Conservation (phyloP, 805 yeast genomes). For the Nakazawaea wyomingensis region DNA sequence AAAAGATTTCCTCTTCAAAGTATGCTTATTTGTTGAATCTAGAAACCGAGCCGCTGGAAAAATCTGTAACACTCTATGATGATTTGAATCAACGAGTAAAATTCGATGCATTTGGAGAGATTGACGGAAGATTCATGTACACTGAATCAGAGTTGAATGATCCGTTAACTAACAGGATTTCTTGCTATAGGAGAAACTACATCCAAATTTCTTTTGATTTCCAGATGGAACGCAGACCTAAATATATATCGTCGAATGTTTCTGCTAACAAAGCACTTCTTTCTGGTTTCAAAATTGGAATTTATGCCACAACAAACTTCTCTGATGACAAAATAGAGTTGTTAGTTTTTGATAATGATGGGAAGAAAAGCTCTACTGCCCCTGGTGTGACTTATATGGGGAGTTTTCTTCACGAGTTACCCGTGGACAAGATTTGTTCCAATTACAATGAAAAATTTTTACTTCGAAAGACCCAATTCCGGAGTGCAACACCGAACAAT, state of each 20-base stretch:
- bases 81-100: slow-evolving; percentile 24
- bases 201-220: slow-evolving; percentile 27
- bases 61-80: slow-evolving; percentile 22
- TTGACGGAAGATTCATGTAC: slow-evolving; percentile 35
- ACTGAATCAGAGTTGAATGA: slow-evolving; percentile 29
- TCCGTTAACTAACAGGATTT: slow-evolving; percentile 32
- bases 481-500: slow-evolving; percentile 48
- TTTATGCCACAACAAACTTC: slow-evolving; percentile 31
- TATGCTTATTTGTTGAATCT: slow-evolving; percentile 7
- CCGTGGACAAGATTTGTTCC: slow-evolving; percentile 19
- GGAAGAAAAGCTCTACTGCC: slow-evolving; percentile 11
- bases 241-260: neutral
- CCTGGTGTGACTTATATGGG: slow-evolving; percentile 11
- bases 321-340: slow-evolving; percentile 28
- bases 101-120: slow-evolving; percentile 30
- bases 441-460: slow-evolving; percentile 26
- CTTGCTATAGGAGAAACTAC: slow-evolving; percentile 41
- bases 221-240: slow-evolving; percentile 1
- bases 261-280: neutral
- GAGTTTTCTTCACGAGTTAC: slow-evolving; percentile 7
- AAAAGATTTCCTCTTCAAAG: slow-evolving; percentile 16
- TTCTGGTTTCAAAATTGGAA: slow-evolving; percentile 24
- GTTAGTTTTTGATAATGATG: slow-evolving; percentile 21
- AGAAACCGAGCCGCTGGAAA: slow-evolving; percentile 6
- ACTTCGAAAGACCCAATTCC: slow-evolving; percentile 40